phyloP scores from a whole-genome alignment of 768 basidiomycete species.

The Suillus clintonianus region DNA sequence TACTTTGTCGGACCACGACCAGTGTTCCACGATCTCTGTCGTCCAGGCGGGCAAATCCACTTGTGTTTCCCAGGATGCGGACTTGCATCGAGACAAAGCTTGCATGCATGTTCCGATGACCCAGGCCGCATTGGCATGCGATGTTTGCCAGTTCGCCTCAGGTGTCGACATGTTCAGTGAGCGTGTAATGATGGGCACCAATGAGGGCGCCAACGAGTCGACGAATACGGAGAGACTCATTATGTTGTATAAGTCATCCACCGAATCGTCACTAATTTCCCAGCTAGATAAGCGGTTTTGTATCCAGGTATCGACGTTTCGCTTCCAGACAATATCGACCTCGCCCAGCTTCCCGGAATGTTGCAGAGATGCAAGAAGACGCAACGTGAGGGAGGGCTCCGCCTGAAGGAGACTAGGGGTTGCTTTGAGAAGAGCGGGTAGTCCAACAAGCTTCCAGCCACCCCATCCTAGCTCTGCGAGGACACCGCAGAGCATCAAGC shows the following conservation, averaged over 20 bases:
- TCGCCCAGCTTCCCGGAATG: slow-evolving; percentile 52
- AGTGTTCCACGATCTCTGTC: slow-evolving; percentile 43
- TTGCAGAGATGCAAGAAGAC: slow-evolving; percentile 52
- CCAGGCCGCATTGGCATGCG: slow-evolving; percentile 49
- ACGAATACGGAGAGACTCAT: slow-evolving; percentile 55
- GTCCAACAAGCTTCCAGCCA: slow-evolving; percentile 72
- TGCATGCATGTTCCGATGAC: slow-evolving; percentile 62
- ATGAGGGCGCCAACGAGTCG: slow-evolving; percentile 41
- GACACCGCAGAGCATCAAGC: slow-evolving; percentile 55
- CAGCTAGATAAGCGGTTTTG: slow-evolving; percentile 44
- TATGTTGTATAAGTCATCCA: slow-evolving; percentile 55
- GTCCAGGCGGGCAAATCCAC: slow-evolving; percentile 56
- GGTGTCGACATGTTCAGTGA: slow-evolving; percentile 33
- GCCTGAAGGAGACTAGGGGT: slow-evolving; percentile 47
- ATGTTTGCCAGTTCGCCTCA: slow-evolving; percentile 34
- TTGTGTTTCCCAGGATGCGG: slow-evolving; percentile 31
- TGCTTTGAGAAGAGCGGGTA: slow-evolving; percentile 58
- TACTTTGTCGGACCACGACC: slow-evolving; percentile 60
- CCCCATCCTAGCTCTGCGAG: slow-evolving; percentile 71
- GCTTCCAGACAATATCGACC: slow-evolving; percentile 59
- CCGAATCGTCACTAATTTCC: slow-evolving; percentile 41
- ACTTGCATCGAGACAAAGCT: slow-evolving; percentile 40
- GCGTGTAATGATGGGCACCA: slow-evolving; percentile 47
- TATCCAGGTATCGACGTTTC: slow-evolving; percentile 53
- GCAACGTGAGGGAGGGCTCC: slow-evolving; percentile 44